Evolutionary conservation across 345 rosid species (phyloP), one percentile per base, ranked within the genome.

Genomic region (Rhodomyrtus tomentosa): DNA sequence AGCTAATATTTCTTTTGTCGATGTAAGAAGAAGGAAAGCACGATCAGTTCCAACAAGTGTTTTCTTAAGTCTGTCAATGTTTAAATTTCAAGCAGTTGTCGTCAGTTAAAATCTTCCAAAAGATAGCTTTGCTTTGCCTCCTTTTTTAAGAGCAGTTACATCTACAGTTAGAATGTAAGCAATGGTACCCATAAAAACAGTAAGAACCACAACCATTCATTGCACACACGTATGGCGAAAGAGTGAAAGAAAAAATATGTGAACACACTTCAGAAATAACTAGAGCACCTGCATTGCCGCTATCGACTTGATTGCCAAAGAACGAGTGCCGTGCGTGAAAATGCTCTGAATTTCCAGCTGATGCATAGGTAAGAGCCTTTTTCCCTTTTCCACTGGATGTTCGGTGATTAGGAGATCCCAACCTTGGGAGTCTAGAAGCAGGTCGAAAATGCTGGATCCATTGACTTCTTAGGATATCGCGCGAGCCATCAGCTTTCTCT

Each of bases 391-490:
- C 88, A 82, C 84, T 84, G 83, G 83, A 76, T 55, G 83, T 85
- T 84, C 55, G 89, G 81, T 76, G 7, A 76, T 81, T 68, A 68
- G 45, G 76, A 68, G 76, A 68, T 53, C 81, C 87, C 76, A 50
- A 50, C 55, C 38, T 45, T 50, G 62, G 84, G 81, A 49, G 48
- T 83, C 72, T 92, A 6, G 91, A 80, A 52, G 82, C 87, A 83
- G 91, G 81, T 56, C 90, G 93, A 82, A 86, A 94, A 81, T 87
- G 98, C 59, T 90, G 91, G 84, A 96, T 88, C 98, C 98, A 96
- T 0, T 91, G 95, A 86, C 90, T 95, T 83, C 82, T 87, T 80
- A 92, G 82, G 81, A 90, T 62, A 82, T 72, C 85, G 40, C 25
- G 88, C 42, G 91, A 83, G 45, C 86, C 88, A 29, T 38, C 87